Percentiles rank a stretch among this genome's conserved stretches.
Conservation (phyloP, 805 yeast genomes). For the Clavispora fructus region DNA sequence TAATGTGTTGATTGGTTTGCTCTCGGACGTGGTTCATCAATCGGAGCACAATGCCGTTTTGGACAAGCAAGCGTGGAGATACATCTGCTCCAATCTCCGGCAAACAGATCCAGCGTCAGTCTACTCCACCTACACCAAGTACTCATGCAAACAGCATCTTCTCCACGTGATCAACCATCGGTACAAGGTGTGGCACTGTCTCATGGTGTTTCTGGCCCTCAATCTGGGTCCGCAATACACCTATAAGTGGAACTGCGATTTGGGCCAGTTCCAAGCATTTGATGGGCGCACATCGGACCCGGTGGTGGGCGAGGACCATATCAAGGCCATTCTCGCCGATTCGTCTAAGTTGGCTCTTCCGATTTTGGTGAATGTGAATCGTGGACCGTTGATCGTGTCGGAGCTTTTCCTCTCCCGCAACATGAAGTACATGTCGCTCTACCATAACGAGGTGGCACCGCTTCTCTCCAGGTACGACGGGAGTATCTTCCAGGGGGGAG, state of each 20-base stretch:
- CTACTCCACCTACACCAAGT: constrained; percentile 35
- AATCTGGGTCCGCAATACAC: constrained; percentile 16
- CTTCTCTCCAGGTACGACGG: constrained; percentile 24
- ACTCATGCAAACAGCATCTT: constrained; percentile 35
- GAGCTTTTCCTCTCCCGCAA: constrained; percentile 34
- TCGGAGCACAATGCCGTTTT: constrained; percentile 15
- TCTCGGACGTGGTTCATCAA: constrained; percentile 33
- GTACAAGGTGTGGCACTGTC: constrained; percentile 30
- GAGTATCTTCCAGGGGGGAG: constrained; percentile 15
- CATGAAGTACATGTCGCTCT: constrained; percentile 29
- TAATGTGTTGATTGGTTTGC: constrained; percentile 24
- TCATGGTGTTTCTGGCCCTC: constrained; percentile 27
- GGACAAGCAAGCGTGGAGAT: constrained; percentile 36
- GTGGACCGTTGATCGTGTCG: constrained; percentile 30
- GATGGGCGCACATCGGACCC: constrained; percentile 19
- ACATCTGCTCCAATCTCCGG: constrained; percentile 30
- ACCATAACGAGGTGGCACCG: constrained; percentile 33
- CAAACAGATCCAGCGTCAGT: constrained; percentile 37
- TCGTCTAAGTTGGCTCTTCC: constrained; percentile 29
- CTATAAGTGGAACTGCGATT: constrained; percentile 32
- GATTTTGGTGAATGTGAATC: constrained; percentile 21
- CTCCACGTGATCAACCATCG: constrained; percentile 31
- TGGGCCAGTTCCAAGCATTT: constrained; percentile 30
- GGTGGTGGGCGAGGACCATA: constrained; percentile 26
- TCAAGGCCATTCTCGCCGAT: constrained; percentile 25